These are phyloP conservation scores for Aureobasidium namibiae DNA, from an alignment of 2,329 filamentous ascomycete species.

Conservation along the genomic window DNA sequence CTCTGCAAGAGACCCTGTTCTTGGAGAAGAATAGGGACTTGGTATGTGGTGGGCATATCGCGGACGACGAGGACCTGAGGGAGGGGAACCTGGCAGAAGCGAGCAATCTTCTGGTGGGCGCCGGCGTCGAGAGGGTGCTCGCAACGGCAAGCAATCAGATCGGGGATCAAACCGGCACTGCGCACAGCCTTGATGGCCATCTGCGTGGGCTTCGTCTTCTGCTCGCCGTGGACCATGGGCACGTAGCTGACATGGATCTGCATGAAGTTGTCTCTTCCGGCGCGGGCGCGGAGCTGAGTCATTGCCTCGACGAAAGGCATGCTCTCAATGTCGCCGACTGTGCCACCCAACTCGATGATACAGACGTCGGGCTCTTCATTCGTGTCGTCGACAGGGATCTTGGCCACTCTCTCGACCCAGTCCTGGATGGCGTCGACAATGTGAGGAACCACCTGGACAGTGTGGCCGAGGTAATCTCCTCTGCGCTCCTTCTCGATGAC, in stretches of 20 bases:
- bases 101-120: constrained; percentile 80
- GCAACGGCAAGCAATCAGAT: constrained; percentile 84
- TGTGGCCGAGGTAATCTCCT: constrained; percentile 79
- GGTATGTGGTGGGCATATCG: constrained; percentile 85
- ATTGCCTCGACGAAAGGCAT: constrained; percentile 83
- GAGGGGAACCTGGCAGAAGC: constrained; percentile 76
- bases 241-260: constrained; percentile 87
- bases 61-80: constrained; percentile 81
- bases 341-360: constrained; percentile 67
- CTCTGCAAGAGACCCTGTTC: constrained; percentile 65
- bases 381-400: constrained; percentile 78
- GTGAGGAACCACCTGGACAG: constrained; percentile 89
- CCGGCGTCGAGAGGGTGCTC: constrained; percentile 62
- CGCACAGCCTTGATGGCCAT: constrained; percentile 77
- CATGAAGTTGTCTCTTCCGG: constrained; percentile 71
- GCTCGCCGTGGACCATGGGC: constrained; percentile 65
- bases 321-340: constrained; percentile 75
- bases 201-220: constrained; percentile 97
- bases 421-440: constrained; percentile 87
- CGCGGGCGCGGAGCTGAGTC: constrained; percentile 64
- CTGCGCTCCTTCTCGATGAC: constrained; percentile 69
- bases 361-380: constrained; percentile 81
- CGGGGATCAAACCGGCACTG: constrained; percentile 59
- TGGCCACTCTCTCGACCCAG: constrained; percentile 81
- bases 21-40: constrained; percentile 85